A percentile compares a stretch with the other conserved stretches of the same genome.
These are phyloP conservation scores for Grosmannia clavigera DNA, from an alignment of 2,329 filamentous ascomycete genomes.

Conservation along the genomic window DNA sequence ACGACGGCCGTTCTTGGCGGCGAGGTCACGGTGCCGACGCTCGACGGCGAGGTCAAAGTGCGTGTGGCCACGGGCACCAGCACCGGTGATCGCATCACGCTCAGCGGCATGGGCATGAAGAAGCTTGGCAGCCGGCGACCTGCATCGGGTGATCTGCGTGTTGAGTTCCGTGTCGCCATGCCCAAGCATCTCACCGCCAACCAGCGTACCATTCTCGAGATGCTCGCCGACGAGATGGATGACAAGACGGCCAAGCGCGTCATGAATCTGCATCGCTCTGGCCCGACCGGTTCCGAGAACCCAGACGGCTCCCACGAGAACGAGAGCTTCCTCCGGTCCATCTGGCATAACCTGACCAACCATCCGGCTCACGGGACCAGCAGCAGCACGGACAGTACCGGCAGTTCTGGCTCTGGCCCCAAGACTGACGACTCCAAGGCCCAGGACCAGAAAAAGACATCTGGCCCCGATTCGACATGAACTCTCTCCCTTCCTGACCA, in stretches of 20 bases:
- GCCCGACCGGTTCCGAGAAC: no score
- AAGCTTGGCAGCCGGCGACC: constrained; percentile 59
- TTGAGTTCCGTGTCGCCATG: constrained; percentile 92
- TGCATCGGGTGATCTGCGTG: constrained; percentile 68
- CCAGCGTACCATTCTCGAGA: constrained; percentile 85
- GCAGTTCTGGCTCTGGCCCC: neutral
- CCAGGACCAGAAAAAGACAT: constrained; percentile 18
- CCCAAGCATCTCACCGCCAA: constrained; percentile 87
- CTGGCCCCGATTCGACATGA: constrained; percentile 20
- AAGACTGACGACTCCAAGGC: constrained; percentile 1
- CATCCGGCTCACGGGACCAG: constrained; percentile 43
- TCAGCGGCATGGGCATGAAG: constrained; percentile 90
- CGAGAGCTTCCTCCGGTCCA: constrained; percentile 83
- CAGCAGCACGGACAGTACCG: constrained; percentile 1
- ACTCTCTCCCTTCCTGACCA: neutral
- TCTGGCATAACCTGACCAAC: constrained; percentile 88
- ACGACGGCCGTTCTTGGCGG: constrained; percentile 90
- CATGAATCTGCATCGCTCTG: constrained; percentile 59
- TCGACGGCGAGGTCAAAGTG: constrained; percentile 82
- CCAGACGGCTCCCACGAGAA: constrained; percentile 46
- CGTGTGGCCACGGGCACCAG: constrained; percentile 84
- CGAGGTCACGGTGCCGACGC: constrained; percentile 76
- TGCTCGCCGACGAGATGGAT: constrained; percentile 91
- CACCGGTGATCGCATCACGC: constrained; percentile 82
- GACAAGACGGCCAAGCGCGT: constrained; percentile 85